These are phyloP conservation scores for Venturia oleaginea DNA, from an alignment of 2,329 filamentous ascomycete genomes.

Conservation along the genomic window DNA sequence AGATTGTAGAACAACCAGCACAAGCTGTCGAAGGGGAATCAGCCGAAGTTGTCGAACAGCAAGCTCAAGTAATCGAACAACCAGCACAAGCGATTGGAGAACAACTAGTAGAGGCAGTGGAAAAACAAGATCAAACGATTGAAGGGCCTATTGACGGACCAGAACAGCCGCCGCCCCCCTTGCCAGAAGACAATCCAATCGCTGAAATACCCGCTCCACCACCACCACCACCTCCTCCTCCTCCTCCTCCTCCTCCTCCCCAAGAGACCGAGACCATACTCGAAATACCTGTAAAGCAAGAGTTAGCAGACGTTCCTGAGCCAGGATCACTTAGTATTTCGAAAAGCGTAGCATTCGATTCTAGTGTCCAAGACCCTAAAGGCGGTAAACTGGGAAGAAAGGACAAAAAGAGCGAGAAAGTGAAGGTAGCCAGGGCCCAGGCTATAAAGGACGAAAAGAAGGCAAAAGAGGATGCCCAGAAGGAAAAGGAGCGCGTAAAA, in stretches of 20 bases:
- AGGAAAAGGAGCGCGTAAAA: conserved; percentile 10
- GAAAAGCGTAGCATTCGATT: conserved; percentile 12
- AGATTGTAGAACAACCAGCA: background rate
- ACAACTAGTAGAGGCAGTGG: background rate
- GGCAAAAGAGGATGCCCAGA: conserved; percentile 12
- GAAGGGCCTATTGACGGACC: background rate
- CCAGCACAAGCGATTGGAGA: background rate
- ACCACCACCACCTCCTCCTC: background rate
- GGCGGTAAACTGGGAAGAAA: conserved; percentile 12
- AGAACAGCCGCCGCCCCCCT: background rate
- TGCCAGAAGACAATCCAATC: background rate
- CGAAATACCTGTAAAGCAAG: background rate
- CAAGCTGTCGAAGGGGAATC: background rate
- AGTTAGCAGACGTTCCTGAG: background rate
- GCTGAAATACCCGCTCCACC: no score
- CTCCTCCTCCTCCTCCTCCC: background rate
- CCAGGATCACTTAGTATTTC: conserved; percentile 7
- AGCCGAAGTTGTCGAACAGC: background rate
- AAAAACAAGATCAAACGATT: background rate
- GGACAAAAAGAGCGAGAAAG: conserved; percentile 13
- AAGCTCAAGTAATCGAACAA: background rate
- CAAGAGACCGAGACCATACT: background rate
- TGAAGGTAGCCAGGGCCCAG: conserved; percentile 2
- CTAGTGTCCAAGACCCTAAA: conserved; percentile 13
- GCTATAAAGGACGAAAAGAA: conserved; percentile 6